Evolutionary conservation across 371 early-diverging fungal genomes (phyloP).

Genomic region (Paraphysoderma sedebokerense): DNA sequence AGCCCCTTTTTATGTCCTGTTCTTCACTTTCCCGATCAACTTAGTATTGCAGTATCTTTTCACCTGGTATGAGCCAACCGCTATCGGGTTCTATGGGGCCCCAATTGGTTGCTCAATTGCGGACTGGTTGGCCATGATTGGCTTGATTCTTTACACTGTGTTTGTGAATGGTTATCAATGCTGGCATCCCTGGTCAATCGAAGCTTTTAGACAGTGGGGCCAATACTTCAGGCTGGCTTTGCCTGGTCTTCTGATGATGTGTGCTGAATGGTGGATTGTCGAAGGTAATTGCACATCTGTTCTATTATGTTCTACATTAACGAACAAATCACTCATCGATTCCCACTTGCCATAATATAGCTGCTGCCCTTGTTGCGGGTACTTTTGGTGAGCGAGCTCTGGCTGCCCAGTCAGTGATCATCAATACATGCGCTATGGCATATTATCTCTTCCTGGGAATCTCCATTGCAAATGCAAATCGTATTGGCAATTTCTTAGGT

Average conservation of each 20-base stretch:
- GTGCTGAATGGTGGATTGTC: constrained; percentile 53
- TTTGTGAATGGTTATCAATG: constrained; percentile 44
- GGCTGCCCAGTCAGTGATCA: constrained; percentile 68
- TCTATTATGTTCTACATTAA: constrained; percentile 6
- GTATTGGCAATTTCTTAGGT: constrained; percentile 65
- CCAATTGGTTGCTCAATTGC: constrained; percentile 60
- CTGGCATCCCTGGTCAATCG: constrained; percentile 75
- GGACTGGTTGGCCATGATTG: constrained; percentile 44
- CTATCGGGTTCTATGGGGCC: constrained; percentile 65
- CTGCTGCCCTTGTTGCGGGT: constrained; percentile 57
- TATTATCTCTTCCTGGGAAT: constrained; percentile 42
- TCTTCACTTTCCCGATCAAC: constrained; percentile 55
- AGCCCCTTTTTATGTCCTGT: constrained; percentile 49
- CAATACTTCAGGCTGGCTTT: constrained; percentile 50
- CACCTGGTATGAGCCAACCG: constrained; percentile 42
- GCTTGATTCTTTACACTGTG: constrained; percentile 39
- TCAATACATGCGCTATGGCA: constrained; percentile 47
- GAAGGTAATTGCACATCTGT: not conserved
- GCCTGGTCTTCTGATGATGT: constrained; percentile 49
- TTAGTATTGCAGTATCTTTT: constrained; percentile 47
- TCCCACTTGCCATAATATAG: constrained; percentile 26
- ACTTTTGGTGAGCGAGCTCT: constrained; percentile 54
- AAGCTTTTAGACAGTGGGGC: constrained; percentile 39
- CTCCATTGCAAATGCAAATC: constrained; percentile 51
- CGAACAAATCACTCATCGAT: too few species aligned